phyloP scores from a whole-genome alignment of 148 eudicot species.

The Camellia granthamiana region DNA sequence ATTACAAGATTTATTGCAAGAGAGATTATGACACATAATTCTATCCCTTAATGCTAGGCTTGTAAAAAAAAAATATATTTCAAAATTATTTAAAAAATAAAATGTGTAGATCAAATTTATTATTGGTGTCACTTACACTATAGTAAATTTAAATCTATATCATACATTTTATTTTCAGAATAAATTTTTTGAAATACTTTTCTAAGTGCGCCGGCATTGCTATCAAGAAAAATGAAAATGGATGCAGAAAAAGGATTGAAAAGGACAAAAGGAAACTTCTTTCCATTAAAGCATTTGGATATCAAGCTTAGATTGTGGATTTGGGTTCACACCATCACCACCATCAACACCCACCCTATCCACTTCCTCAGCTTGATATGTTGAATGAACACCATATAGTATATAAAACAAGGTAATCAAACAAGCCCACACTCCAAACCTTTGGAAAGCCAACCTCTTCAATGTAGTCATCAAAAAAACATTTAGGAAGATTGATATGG shows the following conservation, averaged over 20 bases:
- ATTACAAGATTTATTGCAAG: too few relatives aligned
- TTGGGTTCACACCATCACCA: constrained; percentile 24
- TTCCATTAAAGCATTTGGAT: constrained; percentile 31
- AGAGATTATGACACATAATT: too few relatives aligned
- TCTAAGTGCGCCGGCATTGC: too few relatives aligned
- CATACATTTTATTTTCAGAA: too few relatives aligned
- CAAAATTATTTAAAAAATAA: too few relatives aligned
- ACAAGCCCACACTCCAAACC: constrained; percentile 69
- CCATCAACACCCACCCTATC: constrained; percentile 26
- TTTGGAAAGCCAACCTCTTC: constrained; percentile 39
- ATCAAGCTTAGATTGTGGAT: constrained; percentile 44
- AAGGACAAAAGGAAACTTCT: neutral
- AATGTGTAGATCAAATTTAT: too few relatives aligned
- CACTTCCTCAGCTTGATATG: constrained; percentile 52
- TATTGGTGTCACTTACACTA: too few relatives aligned
- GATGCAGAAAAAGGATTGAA: neutral
- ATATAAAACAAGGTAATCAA: constrained; percentile 57
- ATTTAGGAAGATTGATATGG: constrained; percentile 56
- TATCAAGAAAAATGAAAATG: neutral
- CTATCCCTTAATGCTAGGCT: too few relatives aligned
- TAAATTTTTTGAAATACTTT: too few relatives aligned
- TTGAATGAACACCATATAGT: constrained; percentile 70
- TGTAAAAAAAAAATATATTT: too few relatives aligned
- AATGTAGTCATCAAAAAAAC: constrained; percentile 70
- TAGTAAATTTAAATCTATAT: too few relatives aligned